Base-by-base conservation (phyloP, 768 basidiomycete genomes). In the Daedalea quercina region DNA sequence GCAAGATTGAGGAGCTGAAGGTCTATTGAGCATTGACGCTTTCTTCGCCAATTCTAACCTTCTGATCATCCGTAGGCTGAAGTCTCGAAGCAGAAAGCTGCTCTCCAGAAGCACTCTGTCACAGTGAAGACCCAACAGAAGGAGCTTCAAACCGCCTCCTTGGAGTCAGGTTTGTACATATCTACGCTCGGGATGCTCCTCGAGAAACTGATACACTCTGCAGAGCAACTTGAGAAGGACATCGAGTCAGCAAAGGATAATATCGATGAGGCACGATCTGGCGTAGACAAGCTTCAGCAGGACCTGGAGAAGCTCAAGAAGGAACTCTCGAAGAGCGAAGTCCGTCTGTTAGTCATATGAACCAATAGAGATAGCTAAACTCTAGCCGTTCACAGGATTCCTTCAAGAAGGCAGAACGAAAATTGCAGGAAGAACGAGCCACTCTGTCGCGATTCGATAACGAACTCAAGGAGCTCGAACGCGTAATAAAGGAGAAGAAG, bases 1-100 rank as follows among this genome's bases (percentile, higher is more conserved):
- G 93, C 44, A 98, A 98, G 71, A 88, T 91, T 51, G 87, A 86
- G 17, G 89, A 98, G 65, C 80, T 98, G 57, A 96, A 94, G 76
- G 94, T 89, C 53, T 44, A 73, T 55, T 9, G 34, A 46, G n/a
- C 20, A 22, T 20, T 23, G 2, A 2, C 41, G 28, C 12, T 22
- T 3, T 9, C 2, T 25, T 41, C 37, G 23, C 20, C 25, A 3
- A 13, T 45, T 4, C 44, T 25, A 1, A 20, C 34, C 33, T 33
- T 17, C 44, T 19, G 44, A 23, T 40, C 9, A 4, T 47, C 19
- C 25, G 1, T 62, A 93, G 93, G 79, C 77, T 9, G 79, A 82
- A 57, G 91, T 98, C 57, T 75, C 76, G 19, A 86, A 82, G 63
- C 87, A 91, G 69, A 96, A 94, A 70, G 74, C 80, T 6, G 80